A percentile compares a stretch with the other conserved stretches of the same genome.
Conservation (phyloP, 2,329 filamentous ascomycete species). For the Leptodontidium sp. region DNA sequence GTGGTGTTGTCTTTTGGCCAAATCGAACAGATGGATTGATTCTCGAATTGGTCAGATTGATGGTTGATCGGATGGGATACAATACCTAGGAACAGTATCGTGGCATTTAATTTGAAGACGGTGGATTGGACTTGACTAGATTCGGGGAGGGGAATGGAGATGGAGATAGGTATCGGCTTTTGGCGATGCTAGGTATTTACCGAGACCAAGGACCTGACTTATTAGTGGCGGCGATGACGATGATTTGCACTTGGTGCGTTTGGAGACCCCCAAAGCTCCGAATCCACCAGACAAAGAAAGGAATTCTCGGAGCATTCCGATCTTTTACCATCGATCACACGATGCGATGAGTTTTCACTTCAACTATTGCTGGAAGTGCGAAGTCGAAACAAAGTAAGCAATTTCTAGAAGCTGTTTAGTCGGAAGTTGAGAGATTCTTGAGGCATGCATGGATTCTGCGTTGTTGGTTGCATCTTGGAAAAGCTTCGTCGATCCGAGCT, state of each 20-base stretch:
- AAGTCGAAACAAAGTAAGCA: not conserved
- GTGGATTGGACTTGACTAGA: not conserved
- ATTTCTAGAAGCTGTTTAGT: not conserved
- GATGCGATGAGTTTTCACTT: not conserved
- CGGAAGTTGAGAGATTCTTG: not conserved
- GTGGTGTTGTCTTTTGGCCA: not conserved
- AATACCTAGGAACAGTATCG: not conserved
- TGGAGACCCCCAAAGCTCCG: constrained; percentile 2
- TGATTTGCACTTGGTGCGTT: not conserved
- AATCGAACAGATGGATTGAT: not conserved
- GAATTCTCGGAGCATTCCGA: too few species aligned
- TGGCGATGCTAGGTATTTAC: not conserved
- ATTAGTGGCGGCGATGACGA: constrained; percentile 9
- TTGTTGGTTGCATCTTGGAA: not conserved
- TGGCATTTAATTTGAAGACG: not conserved
- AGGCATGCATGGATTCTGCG: not conserved
- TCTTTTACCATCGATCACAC: not conserved
- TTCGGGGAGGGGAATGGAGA: not conserved
- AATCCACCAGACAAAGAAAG: not conserved
- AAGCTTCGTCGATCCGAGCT: constrained; percentile 9
- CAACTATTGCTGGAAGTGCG: not conserved
- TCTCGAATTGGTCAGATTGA: not conserved
- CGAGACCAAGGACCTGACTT: too few species aligned
- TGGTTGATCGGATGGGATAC: not conserved
- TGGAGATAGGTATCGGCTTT: not conserved